Evolutionary conservation across 768 basidiomycete species (phyloP), one percentile per base, ranked within the genome.

Genomic region (Fomitopsis serialis): DNA sequence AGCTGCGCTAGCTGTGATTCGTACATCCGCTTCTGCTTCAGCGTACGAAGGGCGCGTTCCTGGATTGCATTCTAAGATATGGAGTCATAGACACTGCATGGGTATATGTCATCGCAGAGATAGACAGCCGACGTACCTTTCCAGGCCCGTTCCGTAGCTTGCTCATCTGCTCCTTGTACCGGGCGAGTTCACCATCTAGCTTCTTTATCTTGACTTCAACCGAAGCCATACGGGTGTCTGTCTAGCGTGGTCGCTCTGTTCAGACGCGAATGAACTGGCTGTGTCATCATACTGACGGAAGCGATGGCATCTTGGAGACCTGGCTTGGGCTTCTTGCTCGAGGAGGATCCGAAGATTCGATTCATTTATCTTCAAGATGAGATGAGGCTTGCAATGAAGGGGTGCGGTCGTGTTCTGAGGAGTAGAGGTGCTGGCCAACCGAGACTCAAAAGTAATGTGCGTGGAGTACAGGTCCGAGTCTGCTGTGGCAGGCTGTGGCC

Each of bases 201-300:
- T 98, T 99, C 74, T 87, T 89, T 61, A 99, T 76, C 76, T 98
- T 99, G 67, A 98, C 95, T 68, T 99, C 94, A 57, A 97, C 89
- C 12, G 89, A 84, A 24, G 85, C 84, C 68, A 92, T 79, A 50
- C 95, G 84, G 0, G 80, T 69, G 67, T 98, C 95, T 66, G 93
- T 97, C 94, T 97, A 58, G 43, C 29, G 42, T 54, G 21, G 27
- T 47, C 29, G 45, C 36, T 25, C 13, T 4, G 42, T 27, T 45
- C n/a, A 34, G 27, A 13, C 48, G 53, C 19, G 48, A 42, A 45
- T 53, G 51, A 22, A 24, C 46, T 17, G 44, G 7, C 40, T 21
- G 24, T 12, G 48, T 27, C 45, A 44, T 15, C 3, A 12, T 22
- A 73, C 84, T 67, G 61, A 92, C 89, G 56, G 92, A 85, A 48